These are phyloP conservation scores for Physcia stellaris DNA, from an alignment of 495 filamentous ascomycete species.

Conservation along the genomic window DNA sequence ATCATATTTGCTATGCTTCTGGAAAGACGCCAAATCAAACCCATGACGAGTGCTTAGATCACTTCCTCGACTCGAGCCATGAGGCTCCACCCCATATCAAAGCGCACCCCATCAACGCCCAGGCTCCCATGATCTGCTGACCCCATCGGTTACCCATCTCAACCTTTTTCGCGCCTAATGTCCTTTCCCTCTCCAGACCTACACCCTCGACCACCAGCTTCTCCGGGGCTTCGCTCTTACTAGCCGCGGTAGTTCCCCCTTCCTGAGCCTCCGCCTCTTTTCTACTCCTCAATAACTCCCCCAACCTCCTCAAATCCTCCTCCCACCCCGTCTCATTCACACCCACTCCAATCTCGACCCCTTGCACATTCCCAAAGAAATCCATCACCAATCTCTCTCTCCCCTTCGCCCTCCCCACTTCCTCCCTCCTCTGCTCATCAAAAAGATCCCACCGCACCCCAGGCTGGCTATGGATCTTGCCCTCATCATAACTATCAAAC, in stretches of 20 bases:
- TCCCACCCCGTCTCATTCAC: slow-evolving; percentile 45
- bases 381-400: slow-evolving; percentile 74
- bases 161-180: slow-evolving; percentile 11
- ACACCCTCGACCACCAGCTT: not conserved
- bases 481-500: slow-evolving; percentile 88
- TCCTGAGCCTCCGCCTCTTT: slow-evolving; percentile 4
- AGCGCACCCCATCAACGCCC: slow-evolving; percentile 13
- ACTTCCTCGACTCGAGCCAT: slow-evolving; percentile 14
- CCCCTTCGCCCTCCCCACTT: slow-evolving; percentile 47
- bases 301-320: slow-evolving; percentile 45
- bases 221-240: not conserved
- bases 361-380: slow-evolving; percentile 97
- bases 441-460: slow-evolving; percentile 94
- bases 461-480: slow-evolving; percentile 83
- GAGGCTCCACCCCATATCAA: slow-evolving; percentile 16
- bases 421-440: slow-evolving; percentile 56
- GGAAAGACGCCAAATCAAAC: no score
- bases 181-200: not conserved
- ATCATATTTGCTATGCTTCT: no score
- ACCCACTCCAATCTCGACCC: slow-evolving; percentile 59
- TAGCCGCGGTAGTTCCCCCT: not conserved
- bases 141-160: slow-evolving; percentile 11
- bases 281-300: slow-evolving; percentile 11
- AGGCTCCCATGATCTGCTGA: slow-evolving; percentile 11
- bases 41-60: no score